Conservation (phyloP, 176 grass and related monocot genomes). For the Puccinellia tenuiflora region DNA sequence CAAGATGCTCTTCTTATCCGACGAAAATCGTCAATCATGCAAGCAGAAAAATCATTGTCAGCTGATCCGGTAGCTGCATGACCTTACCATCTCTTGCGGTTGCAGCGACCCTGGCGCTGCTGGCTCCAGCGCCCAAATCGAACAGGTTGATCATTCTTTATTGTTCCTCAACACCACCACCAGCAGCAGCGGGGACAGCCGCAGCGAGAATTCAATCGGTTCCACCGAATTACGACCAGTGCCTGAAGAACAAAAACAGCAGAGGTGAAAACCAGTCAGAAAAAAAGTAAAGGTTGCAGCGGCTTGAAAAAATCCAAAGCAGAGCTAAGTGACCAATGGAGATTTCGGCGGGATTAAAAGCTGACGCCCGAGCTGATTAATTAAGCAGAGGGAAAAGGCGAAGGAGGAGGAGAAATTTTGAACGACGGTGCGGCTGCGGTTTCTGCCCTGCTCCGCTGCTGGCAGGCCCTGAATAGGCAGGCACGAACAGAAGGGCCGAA, state of each 20-base stretch:
- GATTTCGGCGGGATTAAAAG: neutral
- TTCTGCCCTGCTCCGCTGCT: neutral
- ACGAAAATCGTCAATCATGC: conserved; percentile 11
- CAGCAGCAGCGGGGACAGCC: conserved; percentile 17
- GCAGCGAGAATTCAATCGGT: neutral
- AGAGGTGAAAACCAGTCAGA: too few species aligned
- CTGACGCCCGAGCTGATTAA: neutral
- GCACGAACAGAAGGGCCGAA: neutral
- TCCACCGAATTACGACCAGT: conserved; percentile 5
- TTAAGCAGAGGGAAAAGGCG: neutral
- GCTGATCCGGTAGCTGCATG: conserved; percentile 1
- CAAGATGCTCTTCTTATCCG: too few species aligned
- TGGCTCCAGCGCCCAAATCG: conserved; percentile 46
- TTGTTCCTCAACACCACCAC: neutral
- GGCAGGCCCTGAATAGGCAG: neutral
- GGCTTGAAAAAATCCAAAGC: too few species aligned
- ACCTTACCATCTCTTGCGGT: conserved; percentile 42
- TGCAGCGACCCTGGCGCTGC: conserved; percentile 29
- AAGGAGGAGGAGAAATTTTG: neutral
- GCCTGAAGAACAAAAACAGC: too few species aligned
- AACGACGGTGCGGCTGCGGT: neutral
- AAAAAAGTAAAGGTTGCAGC: too few species aligned
- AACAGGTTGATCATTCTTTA: conserved; percentile 52
- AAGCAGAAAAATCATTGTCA: conserved; percentile 28
- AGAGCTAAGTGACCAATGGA: too few species aligned